These are phyloP conservation scores for Diplodia scrobiculata DNA, from an alignment of 2,329 filamentous ascomycete species.

Conservation along the genomic window DNA sequence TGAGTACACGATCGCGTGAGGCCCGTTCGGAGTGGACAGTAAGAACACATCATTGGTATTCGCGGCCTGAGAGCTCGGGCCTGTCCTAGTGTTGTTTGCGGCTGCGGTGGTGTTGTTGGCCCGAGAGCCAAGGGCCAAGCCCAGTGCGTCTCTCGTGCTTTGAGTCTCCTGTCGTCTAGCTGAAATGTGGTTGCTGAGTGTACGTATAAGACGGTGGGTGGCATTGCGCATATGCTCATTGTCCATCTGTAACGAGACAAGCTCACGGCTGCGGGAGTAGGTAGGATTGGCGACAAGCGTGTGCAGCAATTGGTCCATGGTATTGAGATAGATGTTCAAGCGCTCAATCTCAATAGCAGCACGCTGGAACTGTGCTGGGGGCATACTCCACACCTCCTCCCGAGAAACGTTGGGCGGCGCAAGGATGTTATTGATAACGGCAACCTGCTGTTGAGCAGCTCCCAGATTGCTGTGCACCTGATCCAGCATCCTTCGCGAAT, in stretches of 20 bases:
- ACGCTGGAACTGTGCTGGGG: slow-evolving; percentile 8
- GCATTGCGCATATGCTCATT: slow-evolving; percentile 35
- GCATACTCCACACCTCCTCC: slow-evolving; percentile 1
- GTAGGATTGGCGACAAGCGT: slow-evolving; percentile 35
- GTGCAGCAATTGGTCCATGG: slow-evolving; percentile 37
- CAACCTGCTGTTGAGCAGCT: slow-evolving; percentile 11
- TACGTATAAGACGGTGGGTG: slow-evolving; percentile 16
- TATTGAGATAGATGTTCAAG: slow-evolving; percentile 33
- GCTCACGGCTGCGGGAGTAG: slow-evolving; percentile 38
- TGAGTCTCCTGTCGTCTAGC: slow-evolving; percentile 4
- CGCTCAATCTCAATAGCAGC: slow-evolving; percentile 25
- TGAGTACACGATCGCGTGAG: slow-evolving; percentile 40
- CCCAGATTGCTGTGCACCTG: slow-evolving; percentile 18
- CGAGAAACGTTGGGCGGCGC: slow-evolving; percentile 16
- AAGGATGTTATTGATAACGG: slow-evolving; percentile 17
- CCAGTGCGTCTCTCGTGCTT: background rate
- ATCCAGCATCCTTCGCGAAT: slow-evolving; percentile 14
- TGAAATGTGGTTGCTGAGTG: slow-evolving; percentile 4
- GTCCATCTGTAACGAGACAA: slow-evolving; percentile 38
- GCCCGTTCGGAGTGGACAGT: slow-evolving; percentile 43
- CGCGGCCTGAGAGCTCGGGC: slow-evolving; percentile 22
- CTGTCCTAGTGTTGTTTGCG: background rate
- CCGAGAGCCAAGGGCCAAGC: background rate
- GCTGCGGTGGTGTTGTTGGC: background rate
- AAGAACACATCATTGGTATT: slow-evolving; percentile 39